Base-by-base conservation (phyloP, 805 yeast species). In the Metschnikowia picachoensis region DNA sequence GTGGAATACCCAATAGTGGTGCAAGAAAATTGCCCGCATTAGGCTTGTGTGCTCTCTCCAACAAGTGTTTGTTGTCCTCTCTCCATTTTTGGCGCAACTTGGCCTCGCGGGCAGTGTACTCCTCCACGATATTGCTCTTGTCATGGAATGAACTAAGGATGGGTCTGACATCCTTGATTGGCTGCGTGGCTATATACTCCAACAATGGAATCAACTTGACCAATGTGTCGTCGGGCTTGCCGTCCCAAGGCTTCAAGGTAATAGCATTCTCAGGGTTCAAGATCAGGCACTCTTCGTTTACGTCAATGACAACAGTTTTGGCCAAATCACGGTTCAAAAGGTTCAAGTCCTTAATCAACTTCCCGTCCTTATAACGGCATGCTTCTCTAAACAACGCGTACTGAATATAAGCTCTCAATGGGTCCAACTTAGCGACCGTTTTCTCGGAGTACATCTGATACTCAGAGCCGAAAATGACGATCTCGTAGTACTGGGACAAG, bases 261-360 rank as follows among this genome's bases (percentile, higher is more conserved):
- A 94, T 79, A n/a, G 96, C 92, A 66, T 94, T 94, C 58, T 91
- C 97, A 2, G 97, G 97, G 72, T 92, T 97, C 66, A 87, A 65
- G 37, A 85, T 76, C 60, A 79, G 83, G 34, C 86, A 75, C 36
- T 83, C 86, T 36, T 80, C 81, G 58, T 85, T 82, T 35, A 85
- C 81, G 62, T 95, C 99, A 49, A 94, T 69, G 48, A 86, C 78
- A 45, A 95, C 70, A 46, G 89, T 81, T 69, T 90, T 92, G 39
- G 78, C 77, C 59, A 89, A 72, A 62, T 91, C 97, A 72, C 99
- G 86, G 76, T 94, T 92, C 77, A 94, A 73, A 65, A 87, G 80
- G 40, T 87, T 78, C 62, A 94, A 76, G 68, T 94, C 99, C 72
- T 94, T 94, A 65, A 94, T 80, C 55, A 87, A 78, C 55, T 84